Percentiles rank a stretch among this genome's conserved stretches.
These are phyloP conservation scores for Auriscalpium microsporum DNA, from an alignment of 768 basidiomycete genomes.

Conservation along the genomic window DNA sequence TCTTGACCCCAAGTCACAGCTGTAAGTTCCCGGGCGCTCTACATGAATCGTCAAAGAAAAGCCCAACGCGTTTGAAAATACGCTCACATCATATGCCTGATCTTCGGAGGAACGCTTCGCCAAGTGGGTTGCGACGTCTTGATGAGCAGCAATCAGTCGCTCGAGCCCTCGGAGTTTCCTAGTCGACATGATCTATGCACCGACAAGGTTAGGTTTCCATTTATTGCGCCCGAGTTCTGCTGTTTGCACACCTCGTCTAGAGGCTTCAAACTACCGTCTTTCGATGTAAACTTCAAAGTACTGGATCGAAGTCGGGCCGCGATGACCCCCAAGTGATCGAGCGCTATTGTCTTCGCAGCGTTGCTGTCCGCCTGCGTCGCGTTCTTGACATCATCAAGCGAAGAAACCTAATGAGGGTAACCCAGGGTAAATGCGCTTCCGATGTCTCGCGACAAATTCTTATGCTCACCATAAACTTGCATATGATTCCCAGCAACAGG, in stretches of 20 bases:
- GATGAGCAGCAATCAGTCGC: conserved; percentile 51
- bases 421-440: neutral
- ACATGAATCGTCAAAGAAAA: conserved; percentile 3
- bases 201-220: neutral
- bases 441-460: neutral
- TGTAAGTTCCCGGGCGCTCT: conserved; percentile 82
- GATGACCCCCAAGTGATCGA: conserved; percentile 93
- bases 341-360: conserved; percentile 78
- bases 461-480: conserved; percentile 70
- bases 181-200: conserved; percentile 42
- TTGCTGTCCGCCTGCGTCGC: conserved; percentile 60
- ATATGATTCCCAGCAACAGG: conserved; percentile 69
- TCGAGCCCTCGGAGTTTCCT: conserved; percentile 45
- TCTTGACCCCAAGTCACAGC: conserved; percentile 79
- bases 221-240: neutral
- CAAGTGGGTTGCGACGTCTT: conserved; percentile 59
- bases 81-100: conserved; percentile 68
- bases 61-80: neutral
- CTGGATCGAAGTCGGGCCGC: conserved; percentile 71
- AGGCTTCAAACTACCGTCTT: conserved; percentile 37
- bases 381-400: conserved; percentile 75
- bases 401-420: conserved; percentile 50
- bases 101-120: conserved; percentile 67
- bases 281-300: conserved; percentile 30
- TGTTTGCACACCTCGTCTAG: conserved; percentile 58